Percentiles rank a stretch among this genome's conserved stretches.
Conservation (phyloP, 495 filamentous ascomycete species). For the Xylaria telfairii region DNA sequence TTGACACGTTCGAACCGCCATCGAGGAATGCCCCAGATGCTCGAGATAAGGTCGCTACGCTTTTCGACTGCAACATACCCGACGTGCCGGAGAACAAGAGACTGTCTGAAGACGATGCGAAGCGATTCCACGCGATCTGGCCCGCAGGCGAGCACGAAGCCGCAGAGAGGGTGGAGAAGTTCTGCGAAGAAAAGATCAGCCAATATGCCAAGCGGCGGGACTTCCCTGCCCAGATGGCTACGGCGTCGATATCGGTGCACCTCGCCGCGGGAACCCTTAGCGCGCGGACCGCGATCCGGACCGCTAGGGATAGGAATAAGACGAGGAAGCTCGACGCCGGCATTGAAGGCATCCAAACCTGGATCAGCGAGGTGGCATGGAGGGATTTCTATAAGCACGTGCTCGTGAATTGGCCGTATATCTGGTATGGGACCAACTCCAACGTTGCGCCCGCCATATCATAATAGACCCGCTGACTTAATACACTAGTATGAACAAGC, state of each 20-base stretch:
- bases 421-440: constrained; percentile 63
- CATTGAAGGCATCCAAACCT: constrained; percentile 68
- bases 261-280: constrained; percentile 79
- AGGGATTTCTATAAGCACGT: constrained; percentile 94
- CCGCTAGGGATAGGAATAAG: constrained; percentile 70
- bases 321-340: constrained; percentile 74
- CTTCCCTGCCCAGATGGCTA: constrained; percentile 65
- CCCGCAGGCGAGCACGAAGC: constrained; percentile 85
- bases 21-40: constrained; percentile 63
- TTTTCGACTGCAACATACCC: constrained; percentile 73
- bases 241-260: constrained; percentile 79
- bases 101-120: constrained; percentile 64
- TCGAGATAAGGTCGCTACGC: constrained; percentile 55
- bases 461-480: constrained; percentile 5
- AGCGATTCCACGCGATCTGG: constrained; percentile 65
- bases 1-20: constrained; percentile 66
- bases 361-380: constrained; percentile 92
- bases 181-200: constrained; percentile 68
- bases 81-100: constrained; percentile 67
- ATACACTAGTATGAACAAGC: constrained; percentile 81
- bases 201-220: constrained; percentile 67
- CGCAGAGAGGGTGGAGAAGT: constrained; percentile 67
- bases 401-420: constrained; percentile 83
- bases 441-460: no score
- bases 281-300: constrained; percentile 72